These are phyloP conservation scores for Streptanthus diversifolius DNA, from an alignment of 345 rosid genomes.

Conservation along the genomic window DNA sequence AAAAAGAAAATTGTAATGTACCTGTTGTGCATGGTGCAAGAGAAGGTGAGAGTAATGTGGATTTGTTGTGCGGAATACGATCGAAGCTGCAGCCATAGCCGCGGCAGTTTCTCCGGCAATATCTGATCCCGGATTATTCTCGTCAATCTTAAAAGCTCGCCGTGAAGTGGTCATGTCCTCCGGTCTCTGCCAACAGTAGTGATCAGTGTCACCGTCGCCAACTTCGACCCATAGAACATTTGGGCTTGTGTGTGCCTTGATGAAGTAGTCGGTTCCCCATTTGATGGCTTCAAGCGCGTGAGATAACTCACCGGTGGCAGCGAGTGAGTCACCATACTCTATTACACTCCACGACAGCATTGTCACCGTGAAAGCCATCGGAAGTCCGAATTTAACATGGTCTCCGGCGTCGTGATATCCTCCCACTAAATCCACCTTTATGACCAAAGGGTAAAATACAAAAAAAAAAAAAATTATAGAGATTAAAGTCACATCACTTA, in stretches of 20 bases:
- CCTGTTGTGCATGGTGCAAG: constrained; percentile 90
- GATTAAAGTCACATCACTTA: neutral
- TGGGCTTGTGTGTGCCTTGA: constrained; percentile 85
- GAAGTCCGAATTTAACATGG: constrained; percentile 90
- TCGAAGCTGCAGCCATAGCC: constrained; percentile 92
- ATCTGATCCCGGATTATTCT: constrained; percentile 88
- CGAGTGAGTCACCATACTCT: constrained; percentile 62
- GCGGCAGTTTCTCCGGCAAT: constrained; percentile 91
- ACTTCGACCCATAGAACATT: constrained; percentile 89
- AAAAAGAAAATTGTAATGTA: neutral
- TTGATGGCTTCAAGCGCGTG: constrained; percentile 86
- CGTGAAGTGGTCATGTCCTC: constrained; percentile 98
- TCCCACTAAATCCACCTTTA: constrained; percentile 90
- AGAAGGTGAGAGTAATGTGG: constrained; percentile 86
- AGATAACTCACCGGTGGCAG: constrained; percentile 57
- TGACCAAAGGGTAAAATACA: neutral
- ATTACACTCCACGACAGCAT: constrained; percentile 89
- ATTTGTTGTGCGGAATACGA: constrained; percentile 67
- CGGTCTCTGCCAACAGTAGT: constrained; percentile 97
- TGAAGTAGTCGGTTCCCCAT: constrained; percentile 95
- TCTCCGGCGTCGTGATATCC: constrained; percentile 97
- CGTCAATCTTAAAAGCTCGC: constrained; percentile 77
- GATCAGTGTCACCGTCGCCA: constrained; percentile 94
- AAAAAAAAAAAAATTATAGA: neutral
- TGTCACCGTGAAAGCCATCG: constrained; percentile 95